Percentiles rank a stretch among this genome's conserved stretches.
phyloP scores from a whole-genome alignment of 2,329 filamentous ascomycete species.

The Sarocladium brachiariae region DNA sequence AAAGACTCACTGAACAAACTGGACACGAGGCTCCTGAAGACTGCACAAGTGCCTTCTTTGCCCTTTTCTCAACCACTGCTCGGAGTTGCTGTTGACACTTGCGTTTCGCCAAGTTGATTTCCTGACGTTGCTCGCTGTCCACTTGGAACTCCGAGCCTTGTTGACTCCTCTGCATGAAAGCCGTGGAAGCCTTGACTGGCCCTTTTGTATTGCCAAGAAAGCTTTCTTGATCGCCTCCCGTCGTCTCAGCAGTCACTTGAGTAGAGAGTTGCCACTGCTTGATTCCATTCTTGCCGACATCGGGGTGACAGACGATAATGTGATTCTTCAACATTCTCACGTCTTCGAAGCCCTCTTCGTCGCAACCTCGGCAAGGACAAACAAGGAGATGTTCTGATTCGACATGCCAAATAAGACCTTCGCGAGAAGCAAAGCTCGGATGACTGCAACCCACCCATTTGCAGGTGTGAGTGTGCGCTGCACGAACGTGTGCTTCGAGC shows the following conservation, averaged over 20 bases:
- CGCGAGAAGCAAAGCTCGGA: slow-evolving; percentile 28
- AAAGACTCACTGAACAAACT: neutral
- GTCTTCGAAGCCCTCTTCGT: slow-evolving; percentile 28
- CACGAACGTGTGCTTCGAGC: slow-evolving; percentile 19
- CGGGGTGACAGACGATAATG: slow-evolving; percentile 28
- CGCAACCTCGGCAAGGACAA: slow-evolving; percentile 32
- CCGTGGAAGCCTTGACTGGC: neutral
- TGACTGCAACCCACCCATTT: slow-evolving; percentile 32
- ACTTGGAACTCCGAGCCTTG: no score
- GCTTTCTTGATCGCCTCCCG: neutral
- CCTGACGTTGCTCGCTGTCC: slow-evolving; percentile 10
- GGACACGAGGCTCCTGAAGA: neutral
- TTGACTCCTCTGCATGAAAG: neutral
- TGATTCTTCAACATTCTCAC: slow-evolving; percentile 30
- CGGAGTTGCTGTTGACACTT: slow-evolving; percentile 29
- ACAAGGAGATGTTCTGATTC: slow-evolving; percentile 36
- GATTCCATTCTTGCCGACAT: slow-evolving; percentile 13
- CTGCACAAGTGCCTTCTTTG: slow-evolving; percentile 17
- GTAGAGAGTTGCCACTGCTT: slow-evolving; percentile 24
- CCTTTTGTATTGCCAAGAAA: slow-evolving; percentile 11
- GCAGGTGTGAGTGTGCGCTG: slow-evolving; percentile 27
- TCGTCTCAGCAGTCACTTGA: neutral
- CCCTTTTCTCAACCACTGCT: slow-evolving; percentile 27
- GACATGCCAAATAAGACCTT: slow-evolving; percentile 35
- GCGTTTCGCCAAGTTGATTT: slow-evolving; percentile 26